Evolutionary conservation across 441 rosid species (phyloP).

Genomic region (Adansonia gregorii): DNA sequence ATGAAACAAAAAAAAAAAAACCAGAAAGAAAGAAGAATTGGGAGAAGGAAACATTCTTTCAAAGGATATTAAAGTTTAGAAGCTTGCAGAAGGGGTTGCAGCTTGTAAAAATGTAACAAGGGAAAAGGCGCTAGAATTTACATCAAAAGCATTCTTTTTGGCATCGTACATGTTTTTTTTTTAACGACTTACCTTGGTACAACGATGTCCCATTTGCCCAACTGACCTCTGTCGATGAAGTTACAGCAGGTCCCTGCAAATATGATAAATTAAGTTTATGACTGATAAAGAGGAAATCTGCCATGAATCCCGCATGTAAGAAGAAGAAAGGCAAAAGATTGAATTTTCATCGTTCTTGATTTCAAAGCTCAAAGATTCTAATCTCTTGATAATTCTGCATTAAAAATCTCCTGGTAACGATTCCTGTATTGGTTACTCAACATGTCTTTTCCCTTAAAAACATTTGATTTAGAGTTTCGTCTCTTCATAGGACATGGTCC

Average conservation of each 20-base stretch:
- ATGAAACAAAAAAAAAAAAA: background rate
- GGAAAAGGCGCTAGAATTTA: background rate
- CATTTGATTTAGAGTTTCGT: slow-evolving; percentile 6
- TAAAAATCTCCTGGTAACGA: background rate
- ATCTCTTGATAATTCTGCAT: background rate
- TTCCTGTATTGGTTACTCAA: background rate
- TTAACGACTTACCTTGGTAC: slow-evolving; percentile 35
- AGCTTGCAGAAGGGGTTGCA: background rate
- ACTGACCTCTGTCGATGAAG: slow-evolving; percentile 30
- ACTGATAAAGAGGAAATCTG: background rate
- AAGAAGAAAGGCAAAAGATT: background rate
- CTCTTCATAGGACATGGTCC: background rate
- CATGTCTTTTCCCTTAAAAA: background rate
- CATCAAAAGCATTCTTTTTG: background rate
- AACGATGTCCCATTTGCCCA: slow-evolving; percentile 47
- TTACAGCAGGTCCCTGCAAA: slow-evolving; percentile 34
- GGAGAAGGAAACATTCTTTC: background rate
- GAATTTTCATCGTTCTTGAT: background rate
- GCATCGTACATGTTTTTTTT: background rate
- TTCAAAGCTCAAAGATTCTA: slow-evolving; percentile 13
- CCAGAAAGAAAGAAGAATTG: background rate
- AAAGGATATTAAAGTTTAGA: background rate
- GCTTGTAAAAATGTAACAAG: background rate
- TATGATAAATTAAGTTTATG: slow-evolving; percentile 24
- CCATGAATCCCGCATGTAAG: background rate